Percentiles rank a stretch among this genome's conserved stretches.
These are phyloP conservation scores for Sporothrix pseudoabietina DNA, from an alignment of 2,329 filamentous ascomycete genomes.

Conservation along the genomic window DNA sequence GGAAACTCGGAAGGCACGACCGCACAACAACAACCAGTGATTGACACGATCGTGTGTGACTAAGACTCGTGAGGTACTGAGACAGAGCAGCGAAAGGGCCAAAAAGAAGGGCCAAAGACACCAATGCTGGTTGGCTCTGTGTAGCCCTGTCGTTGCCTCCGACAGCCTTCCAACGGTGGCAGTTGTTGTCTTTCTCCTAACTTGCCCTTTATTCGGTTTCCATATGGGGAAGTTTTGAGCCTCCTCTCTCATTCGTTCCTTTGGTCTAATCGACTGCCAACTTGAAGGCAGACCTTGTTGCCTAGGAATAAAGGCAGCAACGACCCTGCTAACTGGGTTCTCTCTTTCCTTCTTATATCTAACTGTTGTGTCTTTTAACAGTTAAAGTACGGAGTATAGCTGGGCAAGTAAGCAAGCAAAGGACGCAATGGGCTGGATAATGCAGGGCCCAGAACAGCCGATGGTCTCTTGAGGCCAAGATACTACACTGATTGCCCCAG, in stretches of 20 bases:
- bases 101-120: background rate
- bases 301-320: background rate
- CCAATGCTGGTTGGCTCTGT: slow-evolving; percentile 1
- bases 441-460: background rate
- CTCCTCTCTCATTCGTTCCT: background rate
- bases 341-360: background rate
- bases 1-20: slow-evolving; percentile 30
- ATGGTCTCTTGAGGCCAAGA: background rate
- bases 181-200: background rate
- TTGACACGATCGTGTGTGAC: slow-evolving; percentile 29
- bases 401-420: background rate
- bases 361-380: background rate
- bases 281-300: background rate
- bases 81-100: background rate
- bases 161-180: background rate
- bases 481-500: background rate
- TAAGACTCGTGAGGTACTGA: slow-evolving; percentile 22
- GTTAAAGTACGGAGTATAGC: no score
- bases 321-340: background rate
- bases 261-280: background rate
- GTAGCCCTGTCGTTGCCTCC: slow-evolving; percentile 1
- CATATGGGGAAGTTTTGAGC: background rate
- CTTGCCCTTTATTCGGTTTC: background rate
- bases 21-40: slow-evolving; percentile 24
- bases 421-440: background rate